Conservation (phyloP, 352 stramenopile species). For the Phytophthora fragariae region DNA sequence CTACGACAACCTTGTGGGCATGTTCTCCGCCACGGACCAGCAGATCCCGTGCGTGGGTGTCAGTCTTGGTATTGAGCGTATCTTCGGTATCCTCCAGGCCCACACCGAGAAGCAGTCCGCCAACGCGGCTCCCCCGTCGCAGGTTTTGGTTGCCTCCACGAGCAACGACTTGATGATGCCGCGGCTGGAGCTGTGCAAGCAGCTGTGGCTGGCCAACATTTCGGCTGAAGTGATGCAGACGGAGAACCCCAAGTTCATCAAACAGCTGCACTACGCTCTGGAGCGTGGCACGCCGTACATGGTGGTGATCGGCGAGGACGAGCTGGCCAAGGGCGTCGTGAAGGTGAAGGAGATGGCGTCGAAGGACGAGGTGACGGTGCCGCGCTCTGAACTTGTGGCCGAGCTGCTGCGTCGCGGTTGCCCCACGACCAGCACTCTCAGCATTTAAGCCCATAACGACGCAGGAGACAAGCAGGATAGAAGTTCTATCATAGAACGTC, state of each 20-base stretch:
- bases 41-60: slow-evolving; percentile 98
- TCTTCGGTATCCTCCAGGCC: slow-evolving; percentile 98
- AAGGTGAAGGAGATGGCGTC: slow-evolving; percentile 97
- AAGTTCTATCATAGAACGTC: not conserved
- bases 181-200: slow-evolving; percentile 80
- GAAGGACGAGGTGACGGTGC: slow-evolving; percentile 90
- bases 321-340: slow-evolving; percentile 93
- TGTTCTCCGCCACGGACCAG: slow-evolving; percentile 95
- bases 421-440: slow-evolving; percentile 72
- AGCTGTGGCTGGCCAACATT: slow-evolving; percentile 93
- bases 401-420: slow-evolving; percentile 79
- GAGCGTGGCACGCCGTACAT: slow-evolving; percentile 97
- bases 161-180: slow-evolving; percentile 69
- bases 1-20: slow-evolving; percentile 99
- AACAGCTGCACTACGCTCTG: slow-evolving; percentile 96
- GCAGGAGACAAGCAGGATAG: slow-evolving; percentile 15
- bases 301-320: slow-evolving; percentile 97
- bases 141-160: slow-evolving; percentile 96
- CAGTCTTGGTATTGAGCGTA: slow-evolving; percentile 98
- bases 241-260: slow-evolving; percentile 98
- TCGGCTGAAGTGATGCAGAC: slow-evolving; percentile 96
- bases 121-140: slow-evolving; percentile 53
- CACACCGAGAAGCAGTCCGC: slow-evolving; percentile 80
- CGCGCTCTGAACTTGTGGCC: slow-evolving; percentile 74
- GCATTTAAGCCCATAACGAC: slow-evolving; percentile 45